Base-by-base conservation (phyloP, 306 rosid genomes). In the Pyrus bretschneideri region DNA sequence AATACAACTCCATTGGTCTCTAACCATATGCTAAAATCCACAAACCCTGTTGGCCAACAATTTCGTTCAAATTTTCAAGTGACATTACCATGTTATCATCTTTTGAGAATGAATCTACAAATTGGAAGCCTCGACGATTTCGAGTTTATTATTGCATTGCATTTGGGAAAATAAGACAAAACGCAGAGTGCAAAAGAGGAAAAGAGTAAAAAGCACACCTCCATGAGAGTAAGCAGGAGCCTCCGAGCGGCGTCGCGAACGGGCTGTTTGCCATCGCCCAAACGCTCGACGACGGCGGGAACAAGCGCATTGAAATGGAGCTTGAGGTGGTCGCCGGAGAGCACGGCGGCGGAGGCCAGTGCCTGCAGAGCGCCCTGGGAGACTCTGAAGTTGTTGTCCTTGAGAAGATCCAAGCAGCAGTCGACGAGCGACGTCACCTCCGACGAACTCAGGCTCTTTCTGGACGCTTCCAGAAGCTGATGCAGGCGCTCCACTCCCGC, bases 361-460 rank as follows among this genome's bases (percentile, higher is more conserved):
- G 99, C 81, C 81, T 96, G 99, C 4, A 96, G 98, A 6, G 97
- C 94, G 42, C 99, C 99, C 83, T 96, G 99, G 2, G 99, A 91
- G 76, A 96, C 92, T 75, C 86, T 88, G 83, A 96, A 96, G 83
- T 96, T 96, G 82, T 86, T 96, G 58, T 96, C 99, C 88, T 89
- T 93, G 83, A 96, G 86, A 83, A 96, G 99, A 96, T 93, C 96
- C 89, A 90, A 62, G 80, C 99, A 93, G 23, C 93, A 89, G 70
- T 96, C 99, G 18, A 96, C 91, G 30, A 96, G 91, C 3, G 93
- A 82, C 6, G 99, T 88, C 8, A 89, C 91, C 69, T 96, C 99
- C 12, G 96, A 75, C 22, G 96, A 85, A 57, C 83, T 81, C 72
- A 96, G 90, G 75, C 89, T 86, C 91, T 87, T 96, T 69, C 94